Conservation (phyloP, 1,284 basidiomycete species). For the Cerrena zonata region DNA sequence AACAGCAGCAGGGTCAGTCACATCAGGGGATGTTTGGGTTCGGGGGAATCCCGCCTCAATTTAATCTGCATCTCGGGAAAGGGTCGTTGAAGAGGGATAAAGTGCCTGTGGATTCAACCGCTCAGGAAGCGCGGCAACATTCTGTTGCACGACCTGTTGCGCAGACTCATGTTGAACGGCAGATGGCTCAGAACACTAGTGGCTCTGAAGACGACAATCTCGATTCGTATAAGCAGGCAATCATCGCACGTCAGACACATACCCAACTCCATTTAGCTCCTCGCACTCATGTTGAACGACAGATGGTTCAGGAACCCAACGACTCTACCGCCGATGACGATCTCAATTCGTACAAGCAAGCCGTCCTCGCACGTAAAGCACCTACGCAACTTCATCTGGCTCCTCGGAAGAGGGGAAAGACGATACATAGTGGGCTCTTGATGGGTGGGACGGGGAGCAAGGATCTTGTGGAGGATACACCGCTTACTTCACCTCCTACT, state of each 20-base stretch:
- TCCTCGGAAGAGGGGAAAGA: conserved; percentile 30
- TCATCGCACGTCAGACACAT: conserved; percentile 20
- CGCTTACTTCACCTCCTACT: background rate
- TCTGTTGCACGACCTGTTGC: conserved; percentile 3
- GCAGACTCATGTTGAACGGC: background rate
- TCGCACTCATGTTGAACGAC: background rate
- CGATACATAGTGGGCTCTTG: conserved; percentile 14
- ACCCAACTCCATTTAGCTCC: background rate
- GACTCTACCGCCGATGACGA: conserved; percentile 41
- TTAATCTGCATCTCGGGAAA: conserved; percentile 6
- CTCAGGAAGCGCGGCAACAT: too few species aligned
- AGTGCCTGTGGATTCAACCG: too few species aligned
- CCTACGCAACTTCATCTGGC: conserved; percentile 48
- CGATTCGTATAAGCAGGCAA: conserved; percentile 67
- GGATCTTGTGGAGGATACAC: background rate
- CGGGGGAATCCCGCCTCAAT: conserved; percentile 6
- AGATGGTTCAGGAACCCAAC: background rate
- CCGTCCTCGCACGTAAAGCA: conserved; percentile 60
- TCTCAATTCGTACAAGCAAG: conserved; percentile 66
- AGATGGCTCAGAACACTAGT: background rate
- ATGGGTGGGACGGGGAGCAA: conserved; percentile 1
- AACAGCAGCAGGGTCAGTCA: background rate
- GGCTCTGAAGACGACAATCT: too few species aligned
- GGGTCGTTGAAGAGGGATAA: background rate
- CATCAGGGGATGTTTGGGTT: too few species aligned